Percentiles rank a stretch among this genome's conserved stretches.
Conservation (phyloP, 192 early-diverging fungal species). For the Coemansia sp. region DNA sequence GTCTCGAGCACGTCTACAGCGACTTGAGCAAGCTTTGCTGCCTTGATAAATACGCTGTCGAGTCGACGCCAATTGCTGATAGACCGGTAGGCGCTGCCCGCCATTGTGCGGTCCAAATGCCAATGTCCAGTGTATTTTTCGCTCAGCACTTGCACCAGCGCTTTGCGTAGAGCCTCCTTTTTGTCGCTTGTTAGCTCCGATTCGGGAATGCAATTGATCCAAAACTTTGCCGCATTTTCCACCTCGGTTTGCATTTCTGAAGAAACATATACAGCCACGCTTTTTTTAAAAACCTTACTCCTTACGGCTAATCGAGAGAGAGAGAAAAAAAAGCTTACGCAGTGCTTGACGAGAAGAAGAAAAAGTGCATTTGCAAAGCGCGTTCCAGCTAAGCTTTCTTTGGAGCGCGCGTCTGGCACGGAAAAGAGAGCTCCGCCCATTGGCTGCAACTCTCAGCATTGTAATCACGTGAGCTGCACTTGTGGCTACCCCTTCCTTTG, state of each 20-base stretch:
- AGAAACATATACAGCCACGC: slow-evolving; percentile 22
- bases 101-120: slow-evolving; percentile 61
- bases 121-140: slow-evolving; percentile 69
- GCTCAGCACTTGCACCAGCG: slow-evolving; percentile 53
- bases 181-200: slow-evolving; percentile 21
- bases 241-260: slow-evolving; percentile 48
- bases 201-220: slow-evolving; percentile 47
- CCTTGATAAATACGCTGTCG: slow-evolving; percentile 60
- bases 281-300: too few relatives aligned
- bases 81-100: slow-evolving; percentile 75
- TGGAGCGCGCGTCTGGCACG: too few relatives aligned
- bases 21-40: slow-evolving; percentile 54
- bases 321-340: background rate
- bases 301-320: too few relatives aligned
- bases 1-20: slow-evolving; percentile 52
- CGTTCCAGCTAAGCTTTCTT: too few relatives aligned
- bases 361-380: background rate
- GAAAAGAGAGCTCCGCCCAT: too few relatives aligned
- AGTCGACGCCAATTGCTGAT: slow-evolving; percentile 68
- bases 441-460: too few relatives aligned
- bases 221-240: slow-evolving; percentile 45
- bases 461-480: too few relatives aligned
- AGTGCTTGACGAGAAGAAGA: background rate
- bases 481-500: too few relatives aligned
- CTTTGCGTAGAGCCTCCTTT: slow-evolving; percentile 26